Base-by-base conservation (phyloP, 1,284 basidiomycete species). In the Uromyces viciae-fabae region DNA sequence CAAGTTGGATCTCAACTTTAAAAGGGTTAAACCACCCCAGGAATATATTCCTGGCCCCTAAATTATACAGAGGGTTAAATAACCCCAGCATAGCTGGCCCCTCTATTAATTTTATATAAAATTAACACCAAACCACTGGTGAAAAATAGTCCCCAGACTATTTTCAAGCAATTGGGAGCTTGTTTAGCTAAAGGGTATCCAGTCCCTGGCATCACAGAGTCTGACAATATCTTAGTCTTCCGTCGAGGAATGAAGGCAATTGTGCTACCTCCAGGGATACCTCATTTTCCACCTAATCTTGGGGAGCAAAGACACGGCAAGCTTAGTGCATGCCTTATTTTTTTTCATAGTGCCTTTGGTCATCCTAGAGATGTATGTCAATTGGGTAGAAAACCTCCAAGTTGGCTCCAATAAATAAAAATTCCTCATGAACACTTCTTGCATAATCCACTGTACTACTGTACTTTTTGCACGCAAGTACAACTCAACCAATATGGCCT, bases 281-380 rank as follows among this genome's bases (percentile, higher is more conserved):
- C 62, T 1, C 46, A 25, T 28, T 33, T 78, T 22, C 77, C 77
- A 11, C 25, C 66, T 15, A 79, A 79, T 40, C 66, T 79, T 72
- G 66, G 76, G n/a, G 66, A 79, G 54, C 11, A 38, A 58, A 54
- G 52, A 60, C 76, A 79, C 60, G 76, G 64, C 2, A 58, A 58
- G 19, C 36, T 79, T 11, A 79, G 38, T 19, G 76, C 66, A 7
- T 15, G 66, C n/a, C 76, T 66, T 69, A 17, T 79, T 71, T 28
- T 33, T 38, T 8, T 79, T 42, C 54, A 40, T 79, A 1, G 60
- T 79, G 1, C 76, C 76, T 5, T 43, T 79, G 22, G 49, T 79
- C 14, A 71, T 79, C 17, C 58, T 71, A 33, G 64, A 78, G n/a
- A 42, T 78, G n/a, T 78, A 56, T 56, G 42, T 78, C 8, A 33